A percentile compares a stretch with the other conserved stretches of the same genome.
Evolutionary conservation across 2,329 filamentous ascomycete genomes (phyloP).

Genomic region (Aspergillus awamori): DNA sequence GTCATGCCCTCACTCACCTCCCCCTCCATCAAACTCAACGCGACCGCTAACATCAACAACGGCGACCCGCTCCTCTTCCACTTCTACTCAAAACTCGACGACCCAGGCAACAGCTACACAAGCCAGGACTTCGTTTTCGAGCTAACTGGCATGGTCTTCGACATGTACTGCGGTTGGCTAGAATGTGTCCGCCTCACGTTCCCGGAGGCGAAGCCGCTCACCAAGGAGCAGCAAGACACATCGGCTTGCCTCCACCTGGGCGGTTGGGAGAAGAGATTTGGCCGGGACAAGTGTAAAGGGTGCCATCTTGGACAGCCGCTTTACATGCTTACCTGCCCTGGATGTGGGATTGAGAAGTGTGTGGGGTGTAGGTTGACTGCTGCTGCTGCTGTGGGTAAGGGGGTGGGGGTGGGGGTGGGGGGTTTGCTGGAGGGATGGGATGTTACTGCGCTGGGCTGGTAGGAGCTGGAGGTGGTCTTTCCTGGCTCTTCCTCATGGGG

Average conservation of each 20-base stretch:
- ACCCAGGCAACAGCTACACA: constrained; percentile 25
- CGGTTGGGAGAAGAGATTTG: constrained; percentile 31
- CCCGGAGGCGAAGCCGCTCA: constrained; percentile 16
- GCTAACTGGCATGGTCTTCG: constrained; percentile 32
- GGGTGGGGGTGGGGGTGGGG: too few species aligned
- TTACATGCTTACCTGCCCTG: constrained; percentile 32
- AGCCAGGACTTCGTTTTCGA: constrained; percentile 29
- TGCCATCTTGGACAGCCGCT: constrained; percentile 35
- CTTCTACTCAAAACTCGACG: constrained; percentile 30
- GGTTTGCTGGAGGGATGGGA: too few species aligned
- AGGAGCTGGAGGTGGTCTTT: too few species aligned
- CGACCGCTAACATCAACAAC: not conserved
- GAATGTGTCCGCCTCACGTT: constrained; percentile 25
- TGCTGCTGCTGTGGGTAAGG: not conserved
- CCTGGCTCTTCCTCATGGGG: too few species aligned
- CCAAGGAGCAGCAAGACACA: not conserved
- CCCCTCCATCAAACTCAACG: not conserved
- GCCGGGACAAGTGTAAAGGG: constrained; percentile 23
- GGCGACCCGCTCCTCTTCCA: constrained; percentile 27
- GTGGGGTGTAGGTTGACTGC: constrained; percentile 34
- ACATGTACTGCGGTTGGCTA: constrained; percentile 31
- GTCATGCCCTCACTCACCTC: not conserved
- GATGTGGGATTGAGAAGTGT: constrained; percentile 33
- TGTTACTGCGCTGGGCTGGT: too few species aligned
- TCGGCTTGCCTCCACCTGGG: constrained; percentile 31